These are phyloP conservation scores for Stephania japonica DNA, from an alignment of 164 flowering plant species.

Conservation along the genomic window DNA sequence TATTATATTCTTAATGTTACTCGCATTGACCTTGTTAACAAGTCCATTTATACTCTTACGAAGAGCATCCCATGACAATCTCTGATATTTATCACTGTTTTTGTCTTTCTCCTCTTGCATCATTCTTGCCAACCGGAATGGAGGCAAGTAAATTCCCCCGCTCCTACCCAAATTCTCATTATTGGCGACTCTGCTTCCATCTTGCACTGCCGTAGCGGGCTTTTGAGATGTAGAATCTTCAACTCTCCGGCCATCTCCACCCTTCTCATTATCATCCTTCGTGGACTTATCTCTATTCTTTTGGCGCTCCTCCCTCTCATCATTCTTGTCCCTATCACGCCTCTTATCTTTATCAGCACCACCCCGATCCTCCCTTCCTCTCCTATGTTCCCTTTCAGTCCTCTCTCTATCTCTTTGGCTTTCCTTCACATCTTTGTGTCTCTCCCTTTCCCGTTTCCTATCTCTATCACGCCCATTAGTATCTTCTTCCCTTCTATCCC, in stretches of 20 bases:
- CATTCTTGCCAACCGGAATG: slow-evolving; percentile 83
- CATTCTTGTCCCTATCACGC: not conserved
- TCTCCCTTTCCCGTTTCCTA: not conserved
- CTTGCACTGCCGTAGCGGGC: slow-evolving; percentile 13
- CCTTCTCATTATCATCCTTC: slow-evolving; percentile 12
- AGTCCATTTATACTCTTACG: slow-evolving; percentile 93
- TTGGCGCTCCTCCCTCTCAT: not conserved
- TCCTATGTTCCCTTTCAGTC: not conserved
- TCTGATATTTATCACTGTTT: slow-evolving; percentile 74
- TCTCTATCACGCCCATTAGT: not conserved
- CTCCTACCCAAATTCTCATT: slow-evolving; percentile 45
- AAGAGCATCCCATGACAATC: slow-evolving; percentile 96
- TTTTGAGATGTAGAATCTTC: slow-evolving; percentile 11
- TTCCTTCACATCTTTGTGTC: not conserved
- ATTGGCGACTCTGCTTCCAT: slow-evolving; percentile 8
- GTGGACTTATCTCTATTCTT: slow-evolving; percentile 4
- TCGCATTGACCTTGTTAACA: slow-evolving; percentile 90
- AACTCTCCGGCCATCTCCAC: slow-evolving; percentile 9
- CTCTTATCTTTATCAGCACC: not conserved
- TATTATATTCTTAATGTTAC: slow-evolving; percentile 79
- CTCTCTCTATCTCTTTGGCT: not conserved
- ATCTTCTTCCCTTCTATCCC: not conserved
- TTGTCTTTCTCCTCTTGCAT: slow-evolving; percentile 82
- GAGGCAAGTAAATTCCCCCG: slow-evolving; percentile 95
- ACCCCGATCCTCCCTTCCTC: not conserved